These are phyloP conservation scores for Calonectria pseudoreteaudii DNA, from an alignment of 2,329 filamentous ascomycete genomes.

Conservation along the genomic window DNA sequence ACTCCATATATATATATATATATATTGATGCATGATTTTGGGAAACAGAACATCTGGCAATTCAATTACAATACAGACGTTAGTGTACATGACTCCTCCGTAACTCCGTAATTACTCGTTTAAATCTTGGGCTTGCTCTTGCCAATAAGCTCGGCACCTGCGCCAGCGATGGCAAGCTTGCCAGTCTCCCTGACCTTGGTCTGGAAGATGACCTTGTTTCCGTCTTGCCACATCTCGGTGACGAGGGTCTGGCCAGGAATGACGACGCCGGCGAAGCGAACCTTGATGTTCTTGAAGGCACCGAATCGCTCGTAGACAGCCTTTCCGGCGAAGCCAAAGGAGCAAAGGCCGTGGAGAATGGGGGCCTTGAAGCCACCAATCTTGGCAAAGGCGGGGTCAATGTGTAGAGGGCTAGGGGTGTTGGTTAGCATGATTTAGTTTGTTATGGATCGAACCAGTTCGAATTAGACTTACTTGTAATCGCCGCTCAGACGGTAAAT, in stretches of 20 bases:
- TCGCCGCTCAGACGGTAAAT: conserved; percentile 95
- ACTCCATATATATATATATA: not conserved
- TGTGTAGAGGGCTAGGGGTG: conserved; percentile 78
- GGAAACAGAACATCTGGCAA: conserved; percentile 31
- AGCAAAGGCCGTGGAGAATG: conserved; percentile 97
- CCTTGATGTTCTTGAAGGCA: conserved; percentile 90
- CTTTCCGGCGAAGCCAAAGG: conserved; percentile 91
- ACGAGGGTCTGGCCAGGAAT: conserved; percentile 89
- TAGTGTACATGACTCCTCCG: conserved; percentile 36
- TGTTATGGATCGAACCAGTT: no score
- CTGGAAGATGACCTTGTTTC: conserved; percentile 84
- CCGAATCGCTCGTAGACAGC: conserved; percentile 89
- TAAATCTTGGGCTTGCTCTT: conserved; percentile 47
- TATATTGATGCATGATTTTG: conserved; percentile 15
- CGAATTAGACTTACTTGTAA: conserved; percentile 72
- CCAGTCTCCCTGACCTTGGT: conserved; percentile 92
- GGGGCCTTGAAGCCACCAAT: conserved; percentile 94
- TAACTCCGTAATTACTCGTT: conserved; percentile 29
- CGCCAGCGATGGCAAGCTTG: conserved; percentile 86
- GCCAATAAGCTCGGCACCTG: conserved; percentile 78
- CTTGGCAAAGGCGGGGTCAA: conserved; percentile 94
- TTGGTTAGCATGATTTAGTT: conserved; percentile 1
- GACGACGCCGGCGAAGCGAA: conserved; percentile 88
- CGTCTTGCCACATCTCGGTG: conserved; percentile 96
- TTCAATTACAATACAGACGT: conserved; percentile 43